Conservation (phyloP, 2,329 filamentous ascomycete genomes). For the Blastomyces percursus region DNA sequence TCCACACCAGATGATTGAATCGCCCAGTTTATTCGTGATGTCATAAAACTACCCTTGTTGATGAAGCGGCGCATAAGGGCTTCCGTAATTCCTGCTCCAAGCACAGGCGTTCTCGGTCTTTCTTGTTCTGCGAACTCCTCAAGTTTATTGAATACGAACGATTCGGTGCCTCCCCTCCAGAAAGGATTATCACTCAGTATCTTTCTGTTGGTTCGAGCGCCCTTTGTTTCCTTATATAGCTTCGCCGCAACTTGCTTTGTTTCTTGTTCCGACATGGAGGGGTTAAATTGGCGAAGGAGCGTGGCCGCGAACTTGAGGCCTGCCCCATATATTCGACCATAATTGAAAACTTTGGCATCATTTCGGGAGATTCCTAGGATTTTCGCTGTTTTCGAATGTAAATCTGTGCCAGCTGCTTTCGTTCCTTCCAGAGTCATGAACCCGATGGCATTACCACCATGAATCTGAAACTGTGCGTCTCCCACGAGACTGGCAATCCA, state of each 20-base stretch:
- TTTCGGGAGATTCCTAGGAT: conserved; percentile 93
- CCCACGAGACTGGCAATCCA: conserved; percentile 97
- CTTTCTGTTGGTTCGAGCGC: conserved; percentile 68
- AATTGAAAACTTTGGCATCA: conserved; percentile 96
- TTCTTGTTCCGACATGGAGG: conserved; percentile 64
- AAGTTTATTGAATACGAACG: conserved; percentile 94
- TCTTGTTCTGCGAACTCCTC: conserved; percentile 98
- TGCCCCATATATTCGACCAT: conserved; percentile 96
- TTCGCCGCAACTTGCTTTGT: conserved; percentile 65
- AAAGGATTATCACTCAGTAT: conserved; percentile 63
- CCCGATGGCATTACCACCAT: conserved; percentile 92
- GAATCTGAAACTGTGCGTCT: conserved; percentile 86
- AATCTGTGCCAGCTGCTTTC: conserved; percentile 83
- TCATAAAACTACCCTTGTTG: conserved; percentile 83
- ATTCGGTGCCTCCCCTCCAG: conserved; percentile 94
- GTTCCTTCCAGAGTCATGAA: conserved; percentile 99
- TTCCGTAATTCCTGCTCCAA: conserved; percentile 92
- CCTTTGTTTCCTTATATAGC: conserved; percentile 83
- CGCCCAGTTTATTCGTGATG: conserved; percentile 96
- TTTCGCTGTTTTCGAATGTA: conserved; percentile 84
- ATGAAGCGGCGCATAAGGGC: conserved; percentile 82
- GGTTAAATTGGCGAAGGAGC: conserved; percentile 87
- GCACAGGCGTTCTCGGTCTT: conserved; percentile 74
- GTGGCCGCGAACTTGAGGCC: conserved; percentile 88
- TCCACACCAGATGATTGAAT: conserved; percentile 97